Percentiles rank a stretch among this genome's conserved stretches.
Conservation (phyloP, 371 early-diverging fungal genomes). For the Umbelopsis sp. region DNA sequence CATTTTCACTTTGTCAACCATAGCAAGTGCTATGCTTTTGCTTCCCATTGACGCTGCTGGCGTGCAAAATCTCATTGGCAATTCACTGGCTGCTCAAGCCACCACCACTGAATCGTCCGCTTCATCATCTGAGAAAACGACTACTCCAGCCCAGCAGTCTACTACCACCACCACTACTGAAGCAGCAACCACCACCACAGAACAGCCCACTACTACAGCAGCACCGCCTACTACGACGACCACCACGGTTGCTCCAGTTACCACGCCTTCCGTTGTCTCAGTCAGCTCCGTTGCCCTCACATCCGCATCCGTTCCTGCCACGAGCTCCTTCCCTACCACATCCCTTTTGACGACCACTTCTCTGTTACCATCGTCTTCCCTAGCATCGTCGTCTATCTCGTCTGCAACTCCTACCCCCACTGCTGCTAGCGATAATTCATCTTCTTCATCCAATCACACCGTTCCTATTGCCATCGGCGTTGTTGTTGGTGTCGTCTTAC, state of each 20-base stretch:
- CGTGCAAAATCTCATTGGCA: background rate
- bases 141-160: background rate
- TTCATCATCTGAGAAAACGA: slow-evolving; percentile 2
- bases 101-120: background rate
- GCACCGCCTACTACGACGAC: background rate
- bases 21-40: background rate
- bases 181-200: background rate
- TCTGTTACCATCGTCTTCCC: background rate
- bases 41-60: slow-evolving; percentile 2
- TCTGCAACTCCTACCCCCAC: background rate
- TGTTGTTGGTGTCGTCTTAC: background rate
- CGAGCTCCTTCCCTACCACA: background rate
- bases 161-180: background rate
- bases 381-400: background rate
- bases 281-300: background rate
- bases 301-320: background rate
- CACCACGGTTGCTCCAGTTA: background rate
- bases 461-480: slow-evolving; percentile 11
- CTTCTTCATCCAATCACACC: slow-evolving; percentile 4
- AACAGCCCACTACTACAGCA: background rate
- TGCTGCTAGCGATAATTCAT: slow-evolving; percentile 1
- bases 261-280: background rate
- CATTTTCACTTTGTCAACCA: background rate
- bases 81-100: background rate
- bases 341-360: background rate